Percentiles rank a stretch among this genome's conserved stretches.
phyloP scores from a whole-genome alignment of 2,329 filamentous ascomycete genomes.

The Xylariaceae sp. region DNA sequence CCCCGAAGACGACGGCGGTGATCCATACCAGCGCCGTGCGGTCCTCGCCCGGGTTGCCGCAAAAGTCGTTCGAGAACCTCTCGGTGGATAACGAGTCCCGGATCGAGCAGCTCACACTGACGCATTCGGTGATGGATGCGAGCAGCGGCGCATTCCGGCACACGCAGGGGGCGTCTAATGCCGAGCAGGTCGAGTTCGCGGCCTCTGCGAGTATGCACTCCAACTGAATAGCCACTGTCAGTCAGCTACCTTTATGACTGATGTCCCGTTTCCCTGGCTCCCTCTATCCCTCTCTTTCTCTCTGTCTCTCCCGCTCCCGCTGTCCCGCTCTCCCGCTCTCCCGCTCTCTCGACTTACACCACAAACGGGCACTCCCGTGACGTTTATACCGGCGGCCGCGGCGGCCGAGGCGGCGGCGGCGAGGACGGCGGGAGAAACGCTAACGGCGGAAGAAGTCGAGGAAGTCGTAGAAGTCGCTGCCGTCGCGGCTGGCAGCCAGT shows the following conservation, averaged over 20 bases:
- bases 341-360: constrained; percentile 13
- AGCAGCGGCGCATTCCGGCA: constrained; percentile 16
- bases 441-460: too few species aligned
- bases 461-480: too few species aligned
- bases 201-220: constrained; percentile 4
- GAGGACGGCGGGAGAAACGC: too few species aligned
- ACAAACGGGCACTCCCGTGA: constrained; percentile 13
- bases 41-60: constrained; percentile 19
- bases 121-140: constrained; percentile 17
- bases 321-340: neutral
- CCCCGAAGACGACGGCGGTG: constrained; percentile 19
- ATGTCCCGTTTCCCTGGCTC: neutral
- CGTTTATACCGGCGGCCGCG: too few species aligned
- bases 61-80: constrained; percentile 21
- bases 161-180: constrained; percentile 15
- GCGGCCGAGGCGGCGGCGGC: too few species aligned
- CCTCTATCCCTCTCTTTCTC: neutral
- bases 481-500: too few species aligned
- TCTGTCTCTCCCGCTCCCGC: neutral
- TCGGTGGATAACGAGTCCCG: constrained; percentile 21
- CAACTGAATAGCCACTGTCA: neutral
- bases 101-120: constrained; percentile 17
- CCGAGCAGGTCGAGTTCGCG: constrained; percentile 8
- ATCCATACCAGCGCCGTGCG: constrained; percentile 18
- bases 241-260: neutral